Base-by-base conservation (phyloP, 2,329 filamentous ascomycete species). In the Boeremia exigua region DNA sequence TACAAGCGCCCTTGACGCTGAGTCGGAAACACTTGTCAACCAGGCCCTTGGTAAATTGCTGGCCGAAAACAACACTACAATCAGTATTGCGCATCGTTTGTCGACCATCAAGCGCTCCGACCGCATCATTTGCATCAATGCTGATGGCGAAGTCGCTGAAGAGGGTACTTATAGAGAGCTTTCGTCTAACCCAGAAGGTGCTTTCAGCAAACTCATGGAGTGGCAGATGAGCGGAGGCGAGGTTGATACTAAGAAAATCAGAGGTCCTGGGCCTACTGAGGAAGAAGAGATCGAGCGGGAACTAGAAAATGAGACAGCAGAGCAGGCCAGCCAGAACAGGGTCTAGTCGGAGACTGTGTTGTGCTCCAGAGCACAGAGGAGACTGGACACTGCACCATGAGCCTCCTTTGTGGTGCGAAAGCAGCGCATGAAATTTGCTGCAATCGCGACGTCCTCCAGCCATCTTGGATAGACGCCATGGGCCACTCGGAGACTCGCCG, bases 31-130 rank as follows among this genome's bases (percentile, higher is more conserved):
- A 0, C 84, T 98, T 2, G 95, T 99, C 57, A 99, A 99, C 74
- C 88, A 92, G 67, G 95, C 95, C 3, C 82, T 99, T 2, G 86
- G 87, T 6, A 87, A 86, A 39, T 83, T 99, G 30, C 87, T 99
- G 27, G 84, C 86, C 60, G 92, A 92, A 29, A 90, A 89, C 70
- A 97, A 95, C 76, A 99, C 96, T 0, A 99, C 95, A 10, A 98
- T 99, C 72, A 96, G 91, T 49, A 99, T 99, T 69, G 96, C 95
- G 0, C 95, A 99, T 78, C 88, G 96, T 43, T 83, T 99, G 4
- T 96, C 91, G 1, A 99, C 95, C 0, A 99, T 99, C 78, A 96
- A 98, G 78, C 86, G 95, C 56, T 96, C 91, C 2, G 95, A 99
- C 72, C 88, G 88, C 61, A 96, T 99, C 72, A 95, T 99, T 65